Evolutionary conservation across 305 asterid species (phyloP).

Genomic region (Rubia tinctorum): DNA sequence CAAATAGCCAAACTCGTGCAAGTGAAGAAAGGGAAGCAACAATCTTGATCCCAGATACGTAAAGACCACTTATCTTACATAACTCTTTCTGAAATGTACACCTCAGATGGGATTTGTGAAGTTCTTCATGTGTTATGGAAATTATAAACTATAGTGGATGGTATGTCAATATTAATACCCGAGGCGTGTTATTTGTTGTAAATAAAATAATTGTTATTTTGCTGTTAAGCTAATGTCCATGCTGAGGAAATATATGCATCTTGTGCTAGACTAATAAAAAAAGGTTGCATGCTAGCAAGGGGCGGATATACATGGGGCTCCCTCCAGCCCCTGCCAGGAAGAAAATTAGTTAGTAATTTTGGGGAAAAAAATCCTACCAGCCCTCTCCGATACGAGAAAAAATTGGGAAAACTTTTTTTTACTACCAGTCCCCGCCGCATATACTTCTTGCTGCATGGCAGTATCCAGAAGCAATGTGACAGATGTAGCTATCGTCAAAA

Average conservation of each 20-base stretch:
- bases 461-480: neutral
- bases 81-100: neutral
- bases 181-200: neutral
- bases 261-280: neutral
- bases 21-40: neutral
- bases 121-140: too few species aligned
- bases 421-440: too few species aligned
- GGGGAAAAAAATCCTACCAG: too few species aligned
- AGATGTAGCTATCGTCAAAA: neutral
- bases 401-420: too few species aligned
- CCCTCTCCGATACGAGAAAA: too few species aligned
- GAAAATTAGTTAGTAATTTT: too few species aligned
- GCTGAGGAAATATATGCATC: neutral
- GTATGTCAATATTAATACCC: neutral
- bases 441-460: too few species aligned
- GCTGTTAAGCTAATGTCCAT: neutral
- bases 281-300: neutral
- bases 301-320: too few species aligned
- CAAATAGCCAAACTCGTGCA: neutral
- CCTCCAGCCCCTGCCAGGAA: too few species aligned
- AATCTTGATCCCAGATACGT: neutral
- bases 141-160: neutral
- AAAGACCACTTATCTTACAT: neutral
- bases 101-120: too few species aligned
- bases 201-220: neutral